These are phyloP conservation scores for Histomonas meleagridis DNA, from an alignment of 208 protist species.

Conservation along the genomic window DNA sequence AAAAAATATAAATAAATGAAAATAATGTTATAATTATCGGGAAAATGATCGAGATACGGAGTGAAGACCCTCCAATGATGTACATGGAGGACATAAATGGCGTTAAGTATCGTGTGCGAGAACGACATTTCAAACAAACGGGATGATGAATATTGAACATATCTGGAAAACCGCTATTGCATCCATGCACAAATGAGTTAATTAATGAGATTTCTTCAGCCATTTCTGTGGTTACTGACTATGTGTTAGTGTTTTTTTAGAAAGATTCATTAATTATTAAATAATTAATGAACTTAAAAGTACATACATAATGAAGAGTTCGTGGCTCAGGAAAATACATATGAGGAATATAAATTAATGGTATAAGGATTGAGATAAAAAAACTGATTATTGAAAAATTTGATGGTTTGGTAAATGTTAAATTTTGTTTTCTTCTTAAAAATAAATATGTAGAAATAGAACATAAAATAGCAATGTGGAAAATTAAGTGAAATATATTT, in stretches of 20 bases:
- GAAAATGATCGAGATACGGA: no score
- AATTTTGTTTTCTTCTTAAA: background rate
- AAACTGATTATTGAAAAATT: background rate
- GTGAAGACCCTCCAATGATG: background rate
- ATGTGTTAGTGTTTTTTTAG: no score
- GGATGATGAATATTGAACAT: slow-evolving; percentile 16
- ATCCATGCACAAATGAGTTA: slow-evolving; percentile 13
- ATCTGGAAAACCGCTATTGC: background rate
- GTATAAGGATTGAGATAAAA: background rate
- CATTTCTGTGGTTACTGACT: background rate
- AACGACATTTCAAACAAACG: background rate
- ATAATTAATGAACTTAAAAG: no score
- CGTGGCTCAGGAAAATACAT: background rate
- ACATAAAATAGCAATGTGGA: background rate
- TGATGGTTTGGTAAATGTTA: background rate
- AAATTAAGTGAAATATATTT: background rate
- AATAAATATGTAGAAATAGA: background rate
- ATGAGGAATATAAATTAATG: background rate
- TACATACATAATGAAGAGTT: background rate
- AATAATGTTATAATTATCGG: no score
- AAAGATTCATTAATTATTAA: no score
- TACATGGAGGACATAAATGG: background rate
- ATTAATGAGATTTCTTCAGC: background rate
- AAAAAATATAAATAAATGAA: no score
- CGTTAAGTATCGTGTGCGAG: background rate